Conservation (phyloP, 768 basidiomycete species). For the Mycena galopus region DNA sequence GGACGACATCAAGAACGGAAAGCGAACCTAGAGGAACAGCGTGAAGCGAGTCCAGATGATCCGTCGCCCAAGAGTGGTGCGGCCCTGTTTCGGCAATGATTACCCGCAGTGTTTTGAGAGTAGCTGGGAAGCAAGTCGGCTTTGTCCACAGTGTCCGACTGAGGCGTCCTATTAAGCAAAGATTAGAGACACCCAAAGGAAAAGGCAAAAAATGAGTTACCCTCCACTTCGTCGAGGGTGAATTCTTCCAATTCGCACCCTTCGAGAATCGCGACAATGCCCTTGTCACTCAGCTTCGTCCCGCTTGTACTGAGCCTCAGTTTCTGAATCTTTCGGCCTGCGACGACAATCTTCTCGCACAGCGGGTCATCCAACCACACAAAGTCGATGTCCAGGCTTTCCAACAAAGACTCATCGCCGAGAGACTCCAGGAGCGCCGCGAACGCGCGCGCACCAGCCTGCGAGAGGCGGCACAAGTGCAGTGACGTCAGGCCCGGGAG, state of each 20-base stretch:
- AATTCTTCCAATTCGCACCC: conserved; percentile 52
- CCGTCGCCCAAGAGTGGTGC: conserved; percentile 56
- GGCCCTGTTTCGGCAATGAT: conserved; percentile 48
- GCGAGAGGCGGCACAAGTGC: conserved; percentile 50
- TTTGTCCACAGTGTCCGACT: conserved; percentile 53
- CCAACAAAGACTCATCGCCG: conserved; percentile 47
- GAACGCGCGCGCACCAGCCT: conserved; percentile 49
- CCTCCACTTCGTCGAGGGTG: conserved; percentile 52
- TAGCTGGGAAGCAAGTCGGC: conserved; percentile 39
- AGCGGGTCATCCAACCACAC: conserved; percentile 56
- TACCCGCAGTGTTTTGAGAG: conserved; percentile 45
- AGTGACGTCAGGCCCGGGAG: conserved; percentile 45
- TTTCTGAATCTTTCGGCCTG: conserved; percentile 46
- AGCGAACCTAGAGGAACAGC: conserved; percentile 45
- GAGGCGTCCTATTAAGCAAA: conserved; percentile 46
- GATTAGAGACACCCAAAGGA: no score
- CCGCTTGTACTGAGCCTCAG: conserved; percentile 51
- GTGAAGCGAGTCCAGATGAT: conserved; percentile 52
- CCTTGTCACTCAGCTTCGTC: conserved; percentile 53
- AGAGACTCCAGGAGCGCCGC: conserved; percentile 40
- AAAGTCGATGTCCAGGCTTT: conserved; percentile 50
- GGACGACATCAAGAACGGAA: conserved; percentile 43
- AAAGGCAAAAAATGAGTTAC: conserved; percentile 40
- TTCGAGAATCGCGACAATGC: conserved; percentile 49
- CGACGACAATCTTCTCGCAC: conserved; percentile 49